Conservation (phyloP, 768 basidiomycete genomes). For the Lactifluus pinguis region DNA sequence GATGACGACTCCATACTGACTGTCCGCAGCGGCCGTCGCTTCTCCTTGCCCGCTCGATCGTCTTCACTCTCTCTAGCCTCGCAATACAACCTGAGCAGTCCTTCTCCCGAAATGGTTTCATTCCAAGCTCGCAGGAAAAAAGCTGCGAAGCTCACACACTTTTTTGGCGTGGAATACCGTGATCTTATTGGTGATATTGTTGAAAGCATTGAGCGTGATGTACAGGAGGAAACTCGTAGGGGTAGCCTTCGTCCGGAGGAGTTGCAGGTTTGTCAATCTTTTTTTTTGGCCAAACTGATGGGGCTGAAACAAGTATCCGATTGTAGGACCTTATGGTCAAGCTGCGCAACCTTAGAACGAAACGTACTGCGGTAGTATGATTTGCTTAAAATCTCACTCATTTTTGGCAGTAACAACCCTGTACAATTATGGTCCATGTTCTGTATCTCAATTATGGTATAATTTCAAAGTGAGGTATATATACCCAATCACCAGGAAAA, state of each 20-base stretch:
- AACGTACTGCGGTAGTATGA: slow-evolving; percentile 31
- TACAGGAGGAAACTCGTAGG: slow-evolving; percentile 57
- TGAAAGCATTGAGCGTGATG: slow-evolving; percentile 69
- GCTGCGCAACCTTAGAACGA: slow-evolving; percentile 46
- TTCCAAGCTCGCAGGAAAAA: slow-evolving; percentile 67
- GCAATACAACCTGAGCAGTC: slow-evolving; percentile 32
- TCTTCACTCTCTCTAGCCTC: slow-evolving; percentile 54
- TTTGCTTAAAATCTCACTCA: slow-evolving; percentile 6
- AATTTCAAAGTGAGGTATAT: slow-evolving; percentile 4
- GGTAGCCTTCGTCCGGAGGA: slow-evolving; percentile 63
- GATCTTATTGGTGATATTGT: slow-evolving; percentile 70
- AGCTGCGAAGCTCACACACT: slow-evolving; percentile 78
- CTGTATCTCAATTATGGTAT: slow-evolving; percentile 1
- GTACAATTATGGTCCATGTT: slow-evolving; percentile 9
- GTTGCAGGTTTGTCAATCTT: slow-evolving; percentile 47
- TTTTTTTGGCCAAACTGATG: neutral
- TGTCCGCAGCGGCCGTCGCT: slow-evolving; percentile 22
- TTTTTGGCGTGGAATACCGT: slow-evolving; percentile 82
- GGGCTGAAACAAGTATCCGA: slow-evolving; percentile 1
- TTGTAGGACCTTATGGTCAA: slow-evolving; percentile 34
- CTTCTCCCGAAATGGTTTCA: slow-evolving; percentile 38
- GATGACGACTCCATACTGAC: slow-evolving; percentile 8
- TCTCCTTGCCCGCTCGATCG: slow-evolving; percentile 54
- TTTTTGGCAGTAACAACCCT: slow-evolving; percentile 19
- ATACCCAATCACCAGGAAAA: neutral